phyloP scores from a whole-genome alignment of 345 rosid species.

The Salix brachista region DNA sequence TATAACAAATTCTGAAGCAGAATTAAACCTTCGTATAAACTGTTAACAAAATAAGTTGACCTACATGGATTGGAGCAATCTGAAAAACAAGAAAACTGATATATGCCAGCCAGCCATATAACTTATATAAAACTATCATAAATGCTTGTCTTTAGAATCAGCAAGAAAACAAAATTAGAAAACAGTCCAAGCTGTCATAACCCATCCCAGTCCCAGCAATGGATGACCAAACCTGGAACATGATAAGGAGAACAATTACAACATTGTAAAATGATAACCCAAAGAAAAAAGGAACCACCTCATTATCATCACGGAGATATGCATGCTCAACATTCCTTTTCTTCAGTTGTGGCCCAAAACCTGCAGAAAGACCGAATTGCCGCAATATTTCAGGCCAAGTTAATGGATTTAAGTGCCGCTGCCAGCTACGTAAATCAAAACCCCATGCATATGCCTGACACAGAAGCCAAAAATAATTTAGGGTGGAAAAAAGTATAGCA shows the following conservation, averaged over 20 bases:
- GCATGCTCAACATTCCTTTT: conserved; percentile 43
- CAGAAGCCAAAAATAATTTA: background rate
- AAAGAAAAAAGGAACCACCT: conserved; percentile 38
- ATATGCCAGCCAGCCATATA: no score
- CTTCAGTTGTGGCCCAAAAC: conserved; percentile 75
- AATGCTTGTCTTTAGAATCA: background rate
- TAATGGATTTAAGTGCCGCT: conserved; percentile 57
- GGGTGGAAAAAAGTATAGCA: background rate
- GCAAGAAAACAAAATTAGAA: background rate
- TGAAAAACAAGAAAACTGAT: background rate
- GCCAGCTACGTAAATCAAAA: conserved; percentile 81
- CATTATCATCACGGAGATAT: conserved; percentile 52
- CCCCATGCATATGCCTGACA: conserved; percentile 91
- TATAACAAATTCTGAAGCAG: background rate
- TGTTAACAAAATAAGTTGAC: background rate
- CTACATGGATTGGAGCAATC: background rate
- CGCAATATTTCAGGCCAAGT: conserved; percentile 95
- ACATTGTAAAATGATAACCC: background rate
- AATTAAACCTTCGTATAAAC: background rate
- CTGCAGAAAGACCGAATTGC: conserved; percentile 76
- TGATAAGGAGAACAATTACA: conserved; percentile 2
- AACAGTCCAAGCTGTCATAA: background rate
- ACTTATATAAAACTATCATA: background rate
- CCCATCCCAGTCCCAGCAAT: background rate
- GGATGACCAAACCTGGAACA: background rate